These are phyloP conservation scores for Neopestalotiopsis rosae DNA, from an alignment of 2,329 filamentous ascomycete species.

Conservation along the genomic window DNA sequence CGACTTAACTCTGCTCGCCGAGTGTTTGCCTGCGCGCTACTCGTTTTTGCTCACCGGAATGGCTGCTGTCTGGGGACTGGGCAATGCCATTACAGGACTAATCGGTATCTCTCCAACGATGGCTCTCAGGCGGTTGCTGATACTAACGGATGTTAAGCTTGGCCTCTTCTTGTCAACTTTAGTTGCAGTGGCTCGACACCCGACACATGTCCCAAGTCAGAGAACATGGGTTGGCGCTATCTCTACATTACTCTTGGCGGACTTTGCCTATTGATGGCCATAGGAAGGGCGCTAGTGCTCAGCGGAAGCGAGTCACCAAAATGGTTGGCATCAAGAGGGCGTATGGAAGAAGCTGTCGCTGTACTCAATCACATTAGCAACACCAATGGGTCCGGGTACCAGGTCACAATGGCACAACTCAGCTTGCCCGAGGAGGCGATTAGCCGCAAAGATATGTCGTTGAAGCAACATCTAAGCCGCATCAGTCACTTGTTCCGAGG, in stretches of 20 bases:
- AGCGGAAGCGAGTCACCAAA: neutral
- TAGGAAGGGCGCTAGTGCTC: neutral
- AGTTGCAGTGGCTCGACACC: neutral
- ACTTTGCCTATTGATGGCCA: neutral
- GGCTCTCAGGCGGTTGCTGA: neutral
- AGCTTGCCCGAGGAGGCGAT: neutral
- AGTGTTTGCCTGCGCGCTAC: neutral
- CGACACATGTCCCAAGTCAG: neutral
- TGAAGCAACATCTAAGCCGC: neutral
- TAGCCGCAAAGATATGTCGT: neutral
- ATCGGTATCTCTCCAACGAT: neutral
- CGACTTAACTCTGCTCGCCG: neutral
- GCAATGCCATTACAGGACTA: neutral
- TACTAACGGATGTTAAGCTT: neutral
- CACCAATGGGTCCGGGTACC: neutral
- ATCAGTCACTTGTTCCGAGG: neutral
- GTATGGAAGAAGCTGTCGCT: neutral
- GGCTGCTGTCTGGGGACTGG: neutral
- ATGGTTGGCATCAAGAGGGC: neutral
- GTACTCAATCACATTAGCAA: neutral
- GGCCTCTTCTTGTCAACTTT: neutral
- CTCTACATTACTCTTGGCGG: neutral
- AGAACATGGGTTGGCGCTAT: neutral
- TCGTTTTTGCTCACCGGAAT: neutral
- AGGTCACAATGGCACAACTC: neutral